phyloP scores from a whole-genome alignment of 768 basidiomycete species.

The Mycena belliarum region DNA sequence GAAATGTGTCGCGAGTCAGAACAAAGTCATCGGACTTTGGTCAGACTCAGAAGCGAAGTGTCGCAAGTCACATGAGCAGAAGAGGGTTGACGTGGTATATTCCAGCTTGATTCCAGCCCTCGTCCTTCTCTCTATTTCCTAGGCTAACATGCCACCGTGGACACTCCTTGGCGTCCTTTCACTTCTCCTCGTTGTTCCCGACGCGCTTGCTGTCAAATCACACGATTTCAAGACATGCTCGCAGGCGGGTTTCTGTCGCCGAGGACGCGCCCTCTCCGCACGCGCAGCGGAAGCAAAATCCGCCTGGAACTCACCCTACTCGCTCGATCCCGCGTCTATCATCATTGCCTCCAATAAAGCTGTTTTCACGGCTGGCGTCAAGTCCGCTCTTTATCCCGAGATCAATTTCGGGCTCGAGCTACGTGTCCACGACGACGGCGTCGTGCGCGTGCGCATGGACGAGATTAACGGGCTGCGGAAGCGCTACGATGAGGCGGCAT shows the following conservation, averaged over 20 bases:
- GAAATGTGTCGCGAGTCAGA: no score
- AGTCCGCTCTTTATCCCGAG: constrained; percentile 80
- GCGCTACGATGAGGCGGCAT: constrained; percentile 89
- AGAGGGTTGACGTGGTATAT: constrained; percentile 9
- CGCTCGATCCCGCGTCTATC: constrained; percentile 61
- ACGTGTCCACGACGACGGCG: constrained; percentile 83
- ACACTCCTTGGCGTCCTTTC: constrained; percentile 36
- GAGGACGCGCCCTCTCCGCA: constrained; percentile 78
- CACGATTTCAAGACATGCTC: constrained; percentile 93
- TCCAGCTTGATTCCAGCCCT: background rate
- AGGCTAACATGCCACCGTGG: constrained; percentile 18
- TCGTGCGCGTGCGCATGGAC: constrained; percentile 91
- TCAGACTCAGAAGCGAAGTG: no score
- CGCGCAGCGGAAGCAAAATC: constrained; percentile 60
- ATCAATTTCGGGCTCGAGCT: constrained; percentile 82
- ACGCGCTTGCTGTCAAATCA: constrained; percentile 62
- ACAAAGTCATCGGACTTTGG: no score
- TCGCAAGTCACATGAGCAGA: background rate
- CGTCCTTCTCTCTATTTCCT: background rate
- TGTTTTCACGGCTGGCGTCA: constrained; percentile 72
- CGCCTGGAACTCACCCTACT: constrained; percentile 87
- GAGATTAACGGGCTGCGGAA: constrained; percentile 77
- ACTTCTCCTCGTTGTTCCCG: constrained; percentile 35
- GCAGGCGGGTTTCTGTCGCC: constrained; percentile 93
- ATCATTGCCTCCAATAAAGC: constrained; percentile 53